These are phyloP conservation scores for Gremmenia infestans DNA, from an alignment of 2,329 filamentous ascomycete genomes.

Conservation along the genomic window DNA sequence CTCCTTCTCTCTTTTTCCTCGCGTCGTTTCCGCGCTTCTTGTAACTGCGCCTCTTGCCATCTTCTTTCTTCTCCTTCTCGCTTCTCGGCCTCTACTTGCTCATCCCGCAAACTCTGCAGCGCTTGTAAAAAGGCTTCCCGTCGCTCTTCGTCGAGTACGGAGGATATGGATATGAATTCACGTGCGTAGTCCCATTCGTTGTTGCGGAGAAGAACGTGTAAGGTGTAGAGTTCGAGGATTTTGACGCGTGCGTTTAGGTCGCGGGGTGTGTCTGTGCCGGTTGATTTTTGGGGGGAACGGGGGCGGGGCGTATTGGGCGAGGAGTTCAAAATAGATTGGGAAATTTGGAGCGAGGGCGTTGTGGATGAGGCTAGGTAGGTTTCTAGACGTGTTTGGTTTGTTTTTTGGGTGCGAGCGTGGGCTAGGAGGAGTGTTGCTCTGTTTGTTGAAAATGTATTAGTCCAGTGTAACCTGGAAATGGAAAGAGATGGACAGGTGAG, in stretches of 20 bases:
- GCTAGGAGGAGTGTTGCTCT: conserved; percentile 86
- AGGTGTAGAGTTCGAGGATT: conserved; percentile 89
- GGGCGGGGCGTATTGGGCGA: conserved; percentile 53
- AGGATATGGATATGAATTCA: conserved; percentile 82
- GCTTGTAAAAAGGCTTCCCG: conserved; percentile 85
- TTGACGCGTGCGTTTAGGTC: conserved; percentile 82
- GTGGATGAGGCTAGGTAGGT: conserved; percentile 77
- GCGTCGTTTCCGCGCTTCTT: conserved; percentile 50
- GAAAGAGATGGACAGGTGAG: not conserved
- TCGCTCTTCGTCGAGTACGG: conserved; percentile 86
- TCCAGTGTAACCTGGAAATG: conserved; percentile 9
- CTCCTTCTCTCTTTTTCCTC: conserved; percentile 54
- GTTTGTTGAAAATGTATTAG: conserved; percentile 17
- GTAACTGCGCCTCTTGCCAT: conserved; percentile 53
- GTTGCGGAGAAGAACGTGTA: conserved; percentile 91
- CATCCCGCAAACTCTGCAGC: conserved; percentile 76
- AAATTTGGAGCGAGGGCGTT: conserved; percentile 67
- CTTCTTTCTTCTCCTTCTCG: conserved; percentile 55
- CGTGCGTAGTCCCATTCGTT: conserved; percentile 94
- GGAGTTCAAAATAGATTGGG: conserved; percentile 50
- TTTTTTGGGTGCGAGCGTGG: conserved; percentile 76
- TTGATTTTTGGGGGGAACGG: conserved; percentile 45
- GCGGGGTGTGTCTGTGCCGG: conserved; percentile 75
- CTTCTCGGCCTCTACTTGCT: conserved; percentile 66
- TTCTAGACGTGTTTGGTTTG: conserved; percentile 86